Base-by-base conservation (phyloP, 2,329 filamentous ascomycete genomes). In the Sarocladium strictum region DNA sequence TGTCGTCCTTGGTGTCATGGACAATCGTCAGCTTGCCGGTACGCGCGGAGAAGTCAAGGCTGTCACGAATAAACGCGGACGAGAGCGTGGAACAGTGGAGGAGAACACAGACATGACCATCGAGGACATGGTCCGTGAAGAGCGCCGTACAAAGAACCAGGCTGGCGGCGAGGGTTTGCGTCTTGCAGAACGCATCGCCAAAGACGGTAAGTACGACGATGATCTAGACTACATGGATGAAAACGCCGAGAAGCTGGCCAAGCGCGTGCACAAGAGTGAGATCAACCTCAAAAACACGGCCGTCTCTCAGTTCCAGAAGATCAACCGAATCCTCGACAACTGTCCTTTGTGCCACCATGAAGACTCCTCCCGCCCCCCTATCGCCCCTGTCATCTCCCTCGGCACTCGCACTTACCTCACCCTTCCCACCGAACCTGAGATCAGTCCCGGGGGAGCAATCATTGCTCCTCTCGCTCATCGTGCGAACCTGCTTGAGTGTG, bases 151-250 rank as follows among this genome's bases (percentile, higher is more conserved):
- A 3, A 86, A 85, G 56, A 86, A 86, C 15, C 84, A 90, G 64
- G 76, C 77, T 3, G 90, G 89, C 40, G 90, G 90, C 53, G 92
- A 97, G 66, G 89, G 89, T 1, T 77, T 85, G 62, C 83, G 89
- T 3, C 81, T 97, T 29, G 94, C 94, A 2, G 92, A 97, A 67
- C 85, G 92, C 57, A 99, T 99, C 61, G 90, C 92, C 54, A 96
- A 96, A 67, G 94, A 99, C 69, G 82, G 73, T 50, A 95, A 92
- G 65, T 99, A 95, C 67, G 86, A 90, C 73, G 85, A 95, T 64
- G 88, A 96, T 67, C 83, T 99, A 24, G 93, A 99, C 54, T 99
- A 99, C 72, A 88, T 97, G 79, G 93, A 99, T 67, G 94, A 97
- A 62, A 97, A 99, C 65, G 94, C 94, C 15, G 81, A 84, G 53